Evolutionary conservation across 305 asterid genomes (phyloP), one percentile per base, ranked within the genome.

Genomic region (Fraxinus greggii): DNA sequence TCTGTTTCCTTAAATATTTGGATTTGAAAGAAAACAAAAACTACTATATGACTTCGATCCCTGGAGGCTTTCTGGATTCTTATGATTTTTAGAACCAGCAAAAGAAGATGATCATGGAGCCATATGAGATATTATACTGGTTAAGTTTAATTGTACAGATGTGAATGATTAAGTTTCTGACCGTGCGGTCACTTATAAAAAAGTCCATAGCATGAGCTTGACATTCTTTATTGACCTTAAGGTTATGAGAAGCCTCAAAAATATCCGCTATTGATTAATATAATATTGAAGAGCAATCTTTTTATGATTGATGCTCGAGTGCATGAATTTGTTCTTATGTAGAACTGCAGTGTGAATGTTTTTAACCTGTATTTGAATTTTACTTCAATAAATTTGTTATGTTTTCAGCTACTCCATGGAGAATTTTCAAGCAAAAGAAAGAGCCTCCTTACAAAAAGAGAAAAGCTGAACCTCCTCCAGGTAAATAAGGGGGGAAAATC

Each of bases 391-490:
- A 31, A 42, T 9, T 72, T 72, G 42, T 85, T 83, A 38, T 70
- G 45, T 82, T 81, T 85, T 82, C 95, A 97, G 99, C 94, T 83
- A 92, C 86, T 84, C 87, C 90, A 31, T 83, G 97, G 95, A 92
- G 86, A 83, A 86, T 31, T 80, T 89, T 86, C 87, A 95, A 91
- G 88, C 84, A 88, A 80, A 88, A 90, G 88, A 91, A 90, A 86
- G 98, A 92, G 82, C 94, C 97, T 82, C 98, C 97, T 84, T 88
- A 83, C 86, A 94, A 92, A 84, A 94, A 93, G 92, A 88, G 86
- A 32, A 94, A 90, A 88, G 77, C 89, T 65, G 97, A 94, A 75
- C 88, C 90, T 77, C 83, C 94, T 87, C 72, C 92, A 89, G 98
- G 99, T 96, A 87, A 84, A 80, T 85, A 81, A 80, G 45, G 77